Conservation (phyloP, 106 monocot genomes). For the Allium cepa region DNA sequence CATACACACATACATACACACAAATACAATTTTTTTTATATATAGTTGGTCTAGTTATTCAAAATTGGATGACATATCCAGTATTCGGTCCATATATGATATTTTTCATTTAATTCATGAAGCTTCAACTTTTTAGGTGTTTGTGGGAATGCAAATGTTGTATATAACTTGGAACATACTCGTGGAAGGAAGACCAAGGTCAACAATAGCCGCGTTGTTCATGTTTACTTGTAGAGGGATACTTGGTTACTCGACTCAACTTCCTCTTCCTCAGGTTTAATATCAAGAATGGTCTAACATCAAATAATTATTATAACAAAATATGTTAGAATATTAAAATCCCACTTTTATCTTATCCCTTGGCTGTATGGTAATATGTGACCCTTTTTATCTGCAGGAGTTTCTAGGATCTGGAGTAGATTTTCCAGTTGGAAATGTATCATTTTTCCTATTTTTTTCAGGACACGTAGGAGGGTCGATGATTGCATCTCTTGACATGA, state of each 20-base stretch:
- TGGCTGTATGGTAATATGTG: no score
- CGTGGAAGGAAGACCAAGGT: slow-evolving; percentile 55
- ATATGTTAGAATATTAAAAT: no score
- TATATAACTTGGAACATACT: slow-evolving; percentile 71
- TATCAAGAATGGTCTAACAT: no score
- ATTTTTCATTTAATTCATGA: no score
- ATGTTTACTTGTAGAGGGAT: slow-evolving; percentile 92
- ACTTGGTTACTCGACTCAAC: slow-evolving; percentile 83
- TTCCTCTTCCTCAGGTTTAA: slow-evolving; percentile 74
- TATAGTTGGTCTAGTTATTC: no score
- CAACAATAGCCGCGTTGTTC: slow-evolving; percentile 64
- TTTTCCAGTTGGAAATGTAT: slow-evolving; percentile 92
- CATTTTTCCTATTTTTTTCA: slow-evolving; percentile 98
- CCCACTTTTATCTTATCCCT: no score
- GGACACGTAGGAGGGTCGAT: slow-evolving; percentile 84
- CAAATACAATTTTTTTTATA: no score
- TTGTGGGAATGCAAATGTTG: slow-evolving; percentile 71
- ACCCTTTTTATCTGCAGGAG: slow-evolving; percentile 16
- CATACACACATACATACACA: no score
- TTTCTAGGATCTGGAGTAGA: slow-evolving; percentile 82
- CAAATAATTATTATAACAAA: no score
- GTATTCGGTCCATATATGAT: no score
- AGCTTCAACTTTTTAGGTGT: slow-evolving; percentile 33
- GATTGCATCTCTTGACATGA: slow-evolving; percentile 90
- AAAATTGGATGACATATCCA: no score